Evolutionary conservation across 1,284 basidiomycete genomes (phyloP).

Genomic region (Xanthoconium separans): DNA sequence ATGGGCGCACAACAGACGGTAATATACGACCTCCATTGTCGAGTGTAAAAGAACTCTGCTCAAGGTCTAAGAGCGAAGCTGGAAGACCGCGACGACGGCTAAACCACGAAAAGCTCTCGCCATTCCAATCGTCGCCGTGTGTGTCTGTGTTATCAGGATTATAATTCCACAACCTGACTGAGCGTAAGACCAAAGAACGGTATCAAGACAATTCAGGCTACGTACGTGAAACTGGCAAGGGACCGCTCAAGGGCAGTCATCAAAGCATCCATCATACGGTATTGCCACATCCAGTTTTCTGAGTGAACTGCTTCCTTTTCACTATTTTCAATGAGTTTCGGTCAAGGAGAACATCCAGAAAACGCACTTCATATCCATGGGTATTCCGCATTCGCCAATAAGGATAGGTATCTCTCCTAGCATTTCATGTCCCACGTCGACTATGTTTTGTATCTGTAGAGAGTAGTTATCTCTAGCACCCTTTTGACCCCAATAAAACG

Average conservation of each 20-base stretch:
- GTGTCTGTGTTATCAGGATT: constrained; percentile 84
- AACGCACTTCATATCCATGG: constrained; percentile 91
- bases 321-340: constrained; percentile 39
- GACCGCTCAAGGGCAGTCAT: constrained; percentile 74
- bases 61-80: constrained; percentile 47
- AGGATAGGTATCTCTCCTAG: constrained; percentile 80
- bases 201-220: constrained; percentile 13
- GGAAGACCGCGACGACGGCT: constrained; percentile 59
- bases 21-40: constrained; percentile 84
- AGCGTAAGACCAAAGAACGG: background rate
- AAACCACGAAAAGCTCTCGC: constrained; percentile 95
- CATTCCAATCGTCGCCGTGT: constrained; percentile 91
- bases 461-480: constrained; percentile 81
- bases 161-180: constrained; percentile 86
- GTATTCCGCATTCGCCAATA: constrained; percentile 89
- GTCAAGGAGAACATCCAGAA: background rate
- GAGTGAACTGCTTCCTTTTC: constrained; percentile 67
- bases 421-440: constrained; percentile 60
- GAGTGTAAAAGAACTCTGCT: constrained; percentile 58
- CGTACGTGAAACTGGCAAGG: constrained; percentile 80
- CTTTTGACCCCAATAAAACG: constrained; percentile 84
- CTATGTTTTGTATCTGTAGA: constrained; percentile 79
- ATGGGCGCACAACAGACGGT: constrained; percentile 74
- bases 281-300: constrained; percentile 80
- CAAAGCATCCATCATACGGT: constrained; percentile 88